Evolutionary conservation across 352 stramenopile genomes (phyloP), one percentile per base, ranked within the genome.

Genomic region (Pythium vanterpoolii): DNA sequence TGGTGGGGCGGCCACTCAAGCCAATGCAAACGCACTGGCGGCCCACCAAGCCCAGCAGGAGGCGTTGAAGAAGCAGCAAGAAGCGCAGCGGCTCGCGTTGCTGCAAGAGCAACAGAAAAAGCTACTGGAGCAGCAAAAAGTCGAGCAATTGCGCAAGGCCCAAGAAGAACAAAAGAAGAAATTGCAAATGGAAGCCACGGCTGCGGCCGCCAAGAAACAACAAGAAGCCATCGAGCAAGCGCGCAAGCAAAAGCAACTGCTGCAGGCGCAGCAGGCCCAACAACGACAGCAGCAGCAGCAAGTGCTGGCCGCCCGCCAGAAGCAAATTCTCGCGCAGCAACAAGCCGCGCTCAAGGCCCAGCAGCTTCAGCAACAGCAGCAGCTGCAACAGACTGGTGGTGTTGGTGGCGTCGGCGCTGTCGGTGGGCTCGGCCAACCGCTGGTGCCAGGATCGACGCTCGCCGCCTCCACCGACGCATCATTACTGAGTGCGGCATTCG

Each of bases 81-180:
- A 90, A 50, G 67, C 79, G 5, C 75, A 89, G 40, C 73, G 76
- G 19, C 56, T 83, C 3, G 67, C 66, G 0, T 68, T 86, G 34
- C 43, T 87, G 19, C 74, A 89, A 40, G 79, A 91, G 38, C 73
- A 90, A 33, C 77, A 92, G 38, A 75, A 80, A n/a, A 87, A 88
- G 31, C 49, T 87, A 60, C 72, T 86, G 56, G 74, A 88, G 49
- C 71, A 87, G 11, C 74, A 89, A 40, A 79, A 87, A 34, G 74
- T 68, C 0, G 81, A 88, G 26, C 73, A 79, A 2, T 75, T 90
- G 50, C 79, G 79, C 34, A 86, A 87, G 40, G 45, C 83, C 5
- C 64, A 87, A 42, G 76, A 90, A 55, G 78, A 92, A 52, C 74
- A 84, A 45, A 87, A 87, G 55, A 89, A 92, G 50, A 56, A 60